phyloP scores from a whole-genome alignment of 306 rosid species.

The Mimosa pudica region DNA sequence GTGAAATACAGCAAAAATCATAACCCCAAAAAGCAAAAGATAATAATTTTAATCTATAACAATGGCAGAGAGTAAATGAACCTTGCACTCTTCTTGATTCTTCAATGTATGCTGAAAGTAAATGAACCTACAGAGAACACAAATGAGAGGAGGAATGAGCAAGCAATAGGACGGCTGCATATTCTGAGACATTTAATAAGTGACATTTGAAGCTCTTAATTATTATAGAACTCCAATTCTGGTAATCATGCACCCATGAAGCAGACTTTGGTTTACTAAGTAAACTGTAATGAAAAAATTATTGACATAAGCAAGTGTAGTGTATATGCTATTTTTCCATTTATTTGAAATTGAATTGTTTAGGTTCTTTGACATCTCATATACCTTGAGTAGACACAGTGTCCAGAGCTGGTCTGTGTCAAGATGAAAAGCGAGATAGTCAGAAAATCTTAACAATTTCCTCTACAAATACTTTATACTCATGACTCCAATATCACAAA shows the following conservation, averaged over 20 bases:
- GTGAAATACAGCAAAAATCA: no score
- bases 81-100: conserved; percentile 67
- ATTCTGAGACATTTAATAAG: neutral
- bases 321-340: neutral
- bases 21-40: no score
- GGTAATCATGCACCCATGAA: conserved; percentile 25
- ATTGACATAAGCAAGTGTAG: conserved; percentile 8
- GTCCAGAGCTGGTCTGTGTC: conserved; percentile 46
- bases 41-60: no score
- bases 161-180: neutral
- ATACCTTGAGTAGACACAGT: conserved; percentile 40
- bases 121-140: conserved; percentile 52
- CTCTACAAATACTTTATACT: conserved; percentile 1
- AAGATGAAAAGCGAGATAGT: conserved; percentile 30
- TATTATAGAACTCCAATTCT: conserved; percentile 19
- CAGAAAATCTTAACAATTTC: conserved; percentile 17
- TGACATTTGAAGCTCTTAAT: conserved; percentile 27
- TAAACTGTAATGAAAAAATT: neutral
- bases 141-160: conserved; percentile 14
- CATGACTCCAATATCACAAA: neutral
- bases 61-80: conserved; percentile 25
- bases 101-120: conserved; percentile 75
- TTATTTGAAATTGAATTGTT: neutral
- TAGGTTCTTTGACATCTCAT: conserved; percentile 20
- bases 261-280: neutral